These are phyloP conservation scores for Lentinus tigrinus DNA, from an alignment of 768 basidiomycete species.

Conservation along the genomic window DNA sequence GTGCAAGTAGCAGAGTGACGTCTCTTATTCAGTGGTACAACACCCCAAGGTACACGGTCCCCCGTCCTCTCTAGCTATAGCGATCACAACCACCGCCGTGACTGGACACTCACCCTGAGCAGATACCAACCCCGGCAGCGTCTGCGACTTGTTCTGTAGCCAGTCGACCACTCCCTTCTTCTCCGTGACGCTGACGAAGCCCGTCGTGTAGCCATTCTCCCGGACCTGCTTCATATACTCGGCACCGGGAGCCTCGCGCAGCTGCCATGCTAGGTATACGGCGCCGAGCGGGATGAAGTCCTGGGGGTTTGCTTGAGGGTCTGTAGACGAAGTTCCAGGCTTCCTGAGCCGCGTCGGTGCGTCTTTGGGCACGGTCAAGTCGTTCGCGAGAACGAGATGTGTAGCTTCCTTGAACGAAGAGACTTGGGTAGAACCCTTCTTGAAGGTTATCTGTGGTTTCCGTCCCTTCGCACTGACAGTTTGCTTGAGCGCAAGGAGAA, in stretches of 20 bases:
- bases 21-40: too few species aligned
- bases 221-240: conserved; percentile 89
- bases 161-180: conserved; percentile 85
- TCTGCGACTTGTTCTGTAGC: conserved; percentile 57
- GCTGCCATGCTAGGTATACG: conserved; percentile 81
- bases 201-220: conserved; percentile 67
- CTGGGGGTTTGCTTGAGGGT: conserved; percentile 35
- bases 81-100: conserved; percentile 49
- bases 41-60: neutral
- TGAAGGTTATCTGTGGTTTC: conserved; percentile 45
- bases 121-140: conserved; percentile 10
- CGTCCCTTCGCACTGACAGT: conserved; percentile 55
- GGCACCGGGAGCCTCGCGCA: conserved; percentile 68
- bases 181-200: conserved; percentile 86
- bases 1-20: neutral
- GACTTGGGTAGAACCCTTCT: conserved; percentile 37
- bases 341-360: conserved; percentile 77
- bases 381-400: conserved; percentile 58
- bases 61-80: conserved; percentile 36
- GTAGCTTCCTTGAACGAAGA: conserved; percentile 56
- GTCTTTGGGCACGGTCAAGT: conserved; percentile 63
- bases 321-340: conserved; percentile 45
- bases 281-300: conserved; percentile 82
- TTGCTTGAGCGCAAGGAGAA: conserved; percentile 56
- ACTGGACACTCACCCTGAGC: conserved; percentile 1